Base-by-base conservation (phyloP, 2,329 filamentous ascomycete genomes). In the Colletotrichum sp. region DNA sequence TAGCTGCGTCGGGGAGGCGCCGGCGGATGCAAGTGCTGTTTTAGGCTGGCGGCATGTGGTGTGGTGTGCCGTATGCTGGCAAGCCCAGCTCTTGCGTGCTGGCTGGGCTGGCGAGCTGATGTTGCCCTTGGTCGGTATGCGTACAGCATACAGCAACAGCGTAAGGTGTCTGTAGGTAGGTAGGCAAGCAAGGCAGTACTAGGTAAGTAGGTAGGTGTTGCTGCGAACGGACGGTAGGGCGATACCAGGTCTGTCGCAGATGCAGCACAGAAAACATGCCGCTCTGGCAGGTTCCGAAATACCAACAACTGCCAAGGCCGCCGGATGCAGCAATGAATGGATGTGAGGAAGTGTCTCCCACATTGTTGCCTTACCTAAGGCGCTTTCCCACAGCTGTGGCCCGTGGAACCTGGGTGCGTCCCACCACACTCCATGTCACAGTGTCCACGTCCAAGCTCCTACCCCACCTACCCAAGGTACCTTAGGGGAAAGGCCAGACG, bases 171-270 rank as follows among this genome's bases (percentile, higher is more conserved):
- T 12, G 32, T 34, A 36, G 15, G 15, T 16, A 39, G 27, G 27
- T 28, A 28, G 16, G 36, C 36, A 39, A 18, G 16, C 36, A 39
- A 39, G 36, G 36, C 36, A 39, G 36, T 39, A 39, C 36, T 16
- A 39, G 18, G 36, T 48, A 48, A 7, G 18, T n/a, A 48, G n/a
- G 39, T 48, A 48, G 39, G 39, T 48, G 39, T 48, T 56, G 36
- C 36, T 39, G 72, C 68, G 68, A 66, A 75, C 72, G 72, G 72
- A 75, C 68, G 61, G 71, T 55, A 61, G 58, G 66, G 34, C 71
- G 71, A 74, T 74, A 70, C 66, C 48, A 64, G 64, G 55, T 64
- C 10, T 66, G 72, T 75, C 72, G 52, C 72, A 75, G 52, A 39
- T 71, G 18, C 28, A 30, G 65, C 27, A n/a, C 25, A 66, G 64